A percentile compares a stretch with the other conserved stretches of the same genome.
Conservation (phyloP, 257 asterid species). For the Henckelia pumila region DNA sequence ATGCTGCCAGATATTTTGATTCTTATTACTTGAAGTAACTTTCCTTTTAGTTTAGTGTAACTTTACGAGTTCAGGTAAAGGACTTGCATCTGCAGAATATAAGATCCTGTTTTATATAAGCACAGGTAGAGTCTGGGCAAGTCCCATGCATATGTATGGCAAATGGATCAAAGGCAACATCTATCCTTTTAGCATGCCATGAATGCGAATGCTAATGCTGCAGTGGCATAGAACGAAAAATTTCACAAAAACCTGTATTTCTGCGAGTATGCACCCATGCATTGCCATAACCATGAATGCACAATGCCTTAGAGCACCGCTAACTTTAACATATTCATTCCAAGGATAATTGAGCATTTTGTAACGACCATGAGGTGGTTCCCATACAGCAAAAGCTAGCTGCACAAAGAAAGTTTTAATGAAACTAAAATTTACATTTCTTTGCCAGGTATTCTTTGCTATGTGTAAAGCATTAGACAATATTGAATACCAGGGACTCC, state of each 20-base stretch:
- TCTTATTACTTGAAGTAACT: too few species aligned
- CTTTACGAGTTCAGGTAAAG: too few species aligned
- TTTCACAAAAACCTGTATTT: constrained; percentile 37
- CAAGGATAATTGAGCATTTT: constrained; percentile 41
- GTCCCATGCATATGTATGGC: background rate
- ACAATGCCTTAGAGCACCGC: constrained; percentile 51
- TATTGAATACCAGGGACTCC: constrained; percentile 38
- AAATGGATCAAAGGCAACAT: background rate
- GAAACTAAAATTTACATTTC: background rate
- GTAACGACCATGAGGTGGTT: constrained; percentile 53
- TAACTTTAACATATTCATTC: constrained; percentile 42
- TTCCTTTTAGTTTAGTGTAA: too few species aligned
- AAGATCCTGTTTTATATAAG: too few species aligned
- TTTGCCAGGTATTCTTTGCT: background rate
- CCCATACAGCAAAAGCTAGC: constrained; percentile 56
- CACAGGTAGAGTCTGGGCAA: background rate
- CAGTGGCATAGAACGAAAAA: too few species aligned
- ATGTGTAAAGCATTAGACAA: background rate
- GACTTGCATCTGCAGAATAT: too few species aligned
- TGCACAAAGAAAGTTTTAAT: constrained; percentile 3
- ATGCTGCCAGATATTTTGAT: too few species aligned
- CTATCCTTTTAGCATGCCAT: background rate
- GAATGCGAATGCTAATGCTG: too few species aligned
- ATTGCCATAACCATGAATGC: constrained; percentile 55
- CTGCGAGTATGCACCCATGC: constrained; percentile 50